A percentile compares a stretch with the other conserved stretches of the same genome.
phyloP scores from a whole-genome alignment of 805 yeast genomes.

The Lipomyces sp. region DNA sequence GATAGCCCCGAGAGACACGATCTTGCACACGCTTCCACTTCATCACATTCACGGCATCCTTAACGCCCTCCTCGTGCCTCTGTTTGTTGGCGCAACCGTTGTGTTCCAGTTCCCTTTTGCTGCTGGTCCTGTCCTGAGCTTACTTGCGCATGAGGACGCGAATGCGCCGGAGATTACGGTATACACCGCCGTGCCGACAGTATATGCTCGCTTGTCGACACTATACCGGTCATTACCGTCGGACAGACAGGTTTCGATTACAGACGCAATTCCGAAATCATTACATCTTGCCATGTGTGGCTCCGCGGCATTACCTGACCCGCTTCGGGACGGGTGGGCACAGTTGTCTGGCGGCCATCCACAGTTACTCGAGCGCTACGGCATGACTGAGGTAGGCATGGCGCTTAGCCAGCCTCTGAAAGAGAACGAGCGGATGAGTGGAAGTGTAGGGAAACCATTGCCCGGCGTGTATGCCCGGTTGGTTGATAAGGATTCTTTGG shows the following conservation, averaged over 20 bases:
- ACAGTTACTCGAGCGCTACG: slow-evolving; percentile 45
- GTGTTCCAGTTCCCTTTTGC: slow-evolving; percentile 44
- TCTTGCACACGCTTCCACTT: slow-evolving; percentile 46
- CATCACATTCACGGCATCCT: slow-evolving; percentile 47
- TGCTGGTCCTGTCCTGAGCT: slow-evolving; percentile 38
- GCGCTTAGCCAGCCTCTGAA: slow-evolving; percentile 44
- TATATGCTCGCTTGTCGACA: slow-evolving; percentile 41
- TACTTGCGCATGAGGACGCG: slow-evolving; percentile 38
- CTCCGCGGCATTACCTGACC: slow-evolving; percentile 46
- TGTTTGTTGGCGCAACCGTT: slow-evolving; percentile 44
- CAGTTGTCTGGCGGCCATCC: slow-evolving; percentile 41
- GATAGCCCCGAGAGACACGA: slow-evolving; percentile 39
- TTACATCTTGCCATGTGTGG: slow-evolving; percentile 46
- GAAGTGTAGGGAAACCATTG: slow-evolving; percentile 45
- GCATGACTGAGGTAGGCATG: slow-evolving; percentile 49
- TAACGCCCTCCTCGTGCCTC: slow-evolving; percentile 44
- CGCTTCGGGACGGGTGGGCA: slow-evolving; percentile 44
- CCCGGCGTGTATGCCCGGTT: slow-evolving; percentile 44
- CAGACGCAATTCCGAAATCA: slow-evolving; percentile 33
- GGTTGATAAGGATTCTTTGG: slow-evolving; percentile 41
- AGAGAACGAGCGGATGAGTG: slow-evolving; percentile 38
- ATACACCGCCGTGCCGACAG: slow-evolving; percentile 47
- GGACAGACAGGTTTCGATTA: slow-evolving; percentile 29
- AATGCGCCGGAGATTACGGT: slow-evolving; percentile 41
- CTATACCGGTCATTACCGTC: slow-evolving; percentile 32